Evolutionary conservation across 257 asterid species (phyloP).

Genomic region (Solanum corneliomulleri): DNA sequence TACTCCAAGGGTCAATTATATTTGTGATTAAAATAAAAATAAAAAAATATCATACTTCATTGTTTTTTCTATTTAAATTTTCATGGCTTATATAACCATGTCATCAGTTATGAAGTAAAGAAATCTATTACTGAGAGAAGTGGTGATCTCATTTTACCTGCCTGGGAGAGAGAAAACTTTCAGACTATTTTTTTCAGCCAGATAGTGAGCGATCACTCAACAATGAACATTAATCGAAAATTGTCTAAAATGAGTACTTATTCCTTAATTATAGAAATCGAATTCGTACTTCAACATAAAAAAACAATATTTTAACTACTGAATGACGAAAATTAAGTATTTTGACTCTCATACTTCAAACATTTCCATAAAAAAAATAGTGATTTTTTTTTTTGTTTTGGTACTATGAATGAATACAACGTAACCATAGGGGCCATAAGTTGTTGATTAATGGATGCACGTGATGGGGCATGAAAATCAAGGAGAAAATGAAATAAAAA

Average conservation of each 20-base stretch:
- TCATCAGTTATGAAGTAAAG: not conserved
- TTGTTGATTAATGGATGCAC: not conserved
- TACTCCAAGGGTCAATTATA: too few relatives aligned
- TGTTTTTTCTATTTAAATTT: too few relatives aligned
- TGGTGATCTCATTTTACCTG: too few relatives aligned
- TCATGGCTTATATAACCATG: not conserved
- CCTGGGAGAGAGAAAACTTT: too few relatives aligned
- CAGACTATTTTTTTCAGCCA: rapidly evolving
- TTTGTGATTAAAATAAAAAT: too few relatives aligned
- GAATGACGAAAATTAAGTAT: too few relatives aligned
- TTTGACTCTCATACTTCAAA: not conserved
- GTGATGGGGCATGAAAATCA: not conserved
- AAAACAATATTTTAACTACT: rapidly evolving
- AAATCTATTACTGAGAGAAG: too few relatives aligned
- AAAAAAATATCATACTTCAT: too few relatives aligned
- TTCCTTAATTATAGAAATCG: rapidly evolving
- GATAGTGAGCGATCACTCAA: too few relatives aligned
- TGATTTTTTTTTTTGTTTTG: not conserved
- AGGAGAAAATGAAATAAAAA: too few relatives aligned
- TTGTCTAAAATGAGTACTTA: rapidly evolving
- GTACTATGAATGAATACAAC: not conserved
- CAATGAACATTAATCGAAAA: too few relatives aligned
- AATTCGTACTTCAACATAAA: too few relatives aligned
- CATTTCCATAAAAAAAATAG: not conserved
- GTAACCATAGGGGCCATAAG: not conserved